These are phyloP conservation scores for Lycium ferocissimum DNA, from an alignment of 257 asterid species.

Conservation along the genomic window DNA sequence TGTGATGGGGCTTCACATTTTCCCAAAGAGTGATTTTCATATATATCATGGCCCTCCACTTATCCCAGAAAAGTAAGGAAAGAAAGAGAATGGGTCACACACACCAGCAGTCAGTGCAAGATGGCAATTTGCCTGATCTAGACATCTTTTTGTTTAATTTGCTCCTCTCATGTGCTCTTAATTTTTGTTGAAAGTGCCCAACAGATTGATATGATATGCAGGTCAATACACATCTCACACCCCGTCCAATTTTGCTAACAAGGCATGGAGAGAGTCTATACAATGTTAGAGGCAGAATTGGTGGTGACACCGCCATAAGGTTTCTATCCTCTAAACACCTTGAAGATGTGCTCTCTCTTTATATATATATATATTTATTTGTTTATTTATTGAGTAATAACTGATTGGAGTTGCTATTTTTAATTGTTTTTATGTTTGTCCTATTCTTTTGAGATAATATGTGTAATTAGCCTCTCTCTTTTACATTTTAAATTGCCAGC, in stretches of 20 bases:
- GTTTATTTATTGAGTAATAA: not conserved
- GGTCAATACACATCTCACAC: conserved; percentile 98
- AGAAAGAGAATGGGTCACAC: not conserved
- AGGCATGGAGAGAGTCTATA: conserved; percentile 97
- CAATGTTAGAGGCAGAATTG: conserved; percentile 97
- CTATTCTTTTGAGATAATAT: not conserved
- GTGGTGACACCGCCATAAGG: conserved; percentile 96
- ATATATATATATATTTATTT: too few relatives aligned
- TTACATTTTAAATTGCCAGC: not conserved
- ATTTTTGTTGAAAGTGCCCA: conserved; percentile 17
- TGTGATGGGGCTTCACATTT: conserved; percentile 1
- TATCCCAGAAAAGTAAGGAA: conserved; percentile 13
- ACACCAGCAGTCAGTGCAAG: not conserved
- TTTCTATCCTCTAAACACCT: conserved; percentile 34
- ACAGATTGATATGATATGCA: conserved; percentile 42
- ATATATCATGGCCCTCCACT: conserved; percentile 1
- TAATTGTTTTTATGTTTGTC: not conserved
- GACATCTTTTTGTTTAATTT: not conserved
- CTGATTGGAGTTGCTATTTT: not conserved
- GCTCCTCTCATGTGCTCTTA: conserved; percentile 17
- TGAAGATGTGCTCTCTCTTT: not conserved
- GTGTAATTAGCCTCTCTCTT: not conserved
- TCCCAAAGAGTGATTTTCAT: not conserved
- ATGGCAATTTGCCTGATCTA: conserved; percentile 14
- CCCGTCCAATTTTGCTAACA: conserved; percentile 97